Percentiles rank a stretch among this genome's conserved stretches.
These are phyloP conservation scores for Canariomyces notabilis DNA, from an alignment of 2,329 filamentous ascomycete genomes.

Conservation along the genomic window DNA sequence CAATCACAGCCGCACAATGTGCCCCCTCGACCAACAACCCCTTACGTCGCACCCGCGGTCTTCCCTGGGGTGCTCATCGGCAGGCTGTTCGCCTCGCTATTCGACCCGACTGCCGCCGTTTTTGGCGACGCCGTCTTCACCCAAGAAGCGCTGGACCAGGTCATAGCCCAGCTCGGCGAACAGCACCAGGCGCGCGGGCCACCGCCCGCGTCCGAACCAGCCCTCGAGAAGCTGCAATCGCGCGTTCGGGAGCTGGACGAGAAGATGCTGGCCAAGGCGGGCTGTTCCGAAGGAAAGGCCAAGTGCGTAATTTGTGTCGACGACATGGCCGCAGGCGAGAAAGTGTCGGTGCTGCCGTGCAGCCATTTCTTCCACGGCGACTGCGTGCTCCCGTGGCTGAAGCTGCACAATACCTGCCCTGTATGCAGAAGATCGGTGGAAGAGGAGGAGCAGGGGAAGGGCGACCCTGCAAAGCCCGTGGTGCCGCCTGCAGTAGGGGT, in stretches of 20 bases:
- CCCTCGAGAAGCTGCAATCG: constrained; percentile 15
- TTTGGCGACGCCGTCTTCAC: constrained; percentile 20
- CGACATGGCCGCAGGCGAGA: constrained; percentile 18
- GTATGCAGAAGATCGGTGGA: constrained; percentile 20
- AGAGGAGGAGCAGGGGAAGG: constrained; percentile 4
- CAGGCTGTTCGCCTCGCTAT: constrained; percentile 7
- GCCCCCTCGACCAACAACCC: not conserved
- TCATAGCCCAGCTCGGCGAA: constrained; percentile 19
- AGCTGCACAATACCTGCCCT: constrained; percentile 21
- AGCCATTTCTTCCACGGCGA: constrained; percentile 22
- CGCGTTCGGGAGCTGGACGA: constrained; percentile 17
- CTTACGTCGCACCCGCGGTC: not conserved
- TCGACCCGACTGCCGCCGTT: constrained; percentile 11
- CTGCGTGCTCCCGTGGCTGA: constrained; percentile 21
- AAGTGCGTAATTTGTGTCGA: constrained; percentile 17
- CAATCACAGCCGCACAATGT: not conserved
- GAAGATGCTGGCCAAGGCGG: constrained; percentile 9
- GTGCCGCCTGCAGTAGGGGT: not conserved
- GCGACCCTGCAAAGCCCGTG: not conserved
- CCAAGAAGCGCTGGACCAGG: constrained; percentile 19
- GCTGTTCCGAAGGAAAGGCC: constrained; percentile 4
- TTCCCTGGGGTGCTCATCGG: not conserved
- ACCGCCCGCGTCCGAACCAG: constrained; percentile 19
- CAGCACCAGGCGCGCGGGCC: constrained; percentile 13
- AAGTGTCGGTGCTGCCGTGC: constrained; percentile 19